Conservation (phyloP, 805 yeast species). For the Wickerhamiella sergipiensis region DNA sequence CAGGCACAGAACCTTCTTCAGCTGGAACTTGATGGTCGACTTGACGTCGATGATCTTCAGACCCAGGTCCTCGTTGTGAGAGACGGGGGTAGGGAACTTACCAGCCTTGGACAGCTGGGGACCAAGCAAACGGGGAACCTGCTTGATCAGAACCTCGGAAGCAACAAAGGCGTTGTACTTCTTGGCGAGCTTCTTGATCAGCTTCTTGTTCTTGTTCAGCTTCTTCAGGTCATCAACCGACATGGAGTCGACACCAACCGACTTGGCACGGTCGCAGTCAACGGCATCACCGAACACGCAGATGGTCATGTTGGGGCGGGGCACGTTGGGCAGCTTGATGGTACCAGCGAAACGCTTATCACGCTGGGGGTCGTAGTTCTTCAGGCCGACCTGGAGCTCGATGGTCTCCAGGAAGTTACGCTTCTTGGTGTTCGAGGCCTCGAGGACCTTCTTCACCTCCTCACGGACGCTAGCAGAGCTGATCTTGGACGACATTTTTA, state of each 20-base stretch:
- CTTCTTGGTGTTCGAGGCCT: conserved; percentile 90
- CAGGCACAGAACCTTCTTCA: conserved; percentile 98
- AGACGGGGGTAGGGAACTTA: conserved; percentile 99
- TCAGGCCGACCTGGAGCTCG: conserved; percentile 98
- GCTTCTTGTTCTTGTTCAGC: conserved; percentile 99
- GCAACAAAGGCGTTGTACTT: conserved; percentile 99
- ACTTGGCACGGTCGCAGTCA: conserved; percentile 99
- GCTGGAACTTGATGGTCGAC: conserved; percentile 99
- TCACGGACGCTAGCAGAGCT: conserved; percentile 90
- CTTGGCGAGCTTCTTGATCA: conserved; percentile 99
- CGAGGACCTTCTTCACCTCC: conserved; percentile 83
- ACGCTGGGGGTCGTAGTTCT: conserved; percentile 99
- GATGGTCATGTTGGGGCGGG: conserved; percentile 99
- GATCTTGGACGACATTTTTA: conserved; percentile 43
- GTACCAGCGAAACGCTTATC: conserved; percentile 99
- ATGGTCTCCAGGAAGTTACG: conserved; percentile 99
- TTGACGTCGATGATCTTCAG: conserved; percentile 91
- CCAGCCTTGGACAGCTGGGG: conserved; percentile 99
- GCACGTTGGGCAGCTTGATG: conserved; percentile 94
- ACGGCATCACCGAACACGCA: conserved; percentile 99
- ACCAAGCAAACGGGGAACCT: conserved; percentile 99
- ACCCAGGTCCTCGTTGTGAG: conserved; percentile 97
- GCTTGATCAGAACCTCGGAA: conserved; percentile 98
- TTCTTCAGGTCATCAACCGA: conserved; percentile 99
- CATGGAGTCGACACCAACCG: conserved; percentile 98